Evolutionary conservation across 2,329 filamentous ascomycete species (phyloP).

Genomic region (Hypoxylon sp.): DNA sequence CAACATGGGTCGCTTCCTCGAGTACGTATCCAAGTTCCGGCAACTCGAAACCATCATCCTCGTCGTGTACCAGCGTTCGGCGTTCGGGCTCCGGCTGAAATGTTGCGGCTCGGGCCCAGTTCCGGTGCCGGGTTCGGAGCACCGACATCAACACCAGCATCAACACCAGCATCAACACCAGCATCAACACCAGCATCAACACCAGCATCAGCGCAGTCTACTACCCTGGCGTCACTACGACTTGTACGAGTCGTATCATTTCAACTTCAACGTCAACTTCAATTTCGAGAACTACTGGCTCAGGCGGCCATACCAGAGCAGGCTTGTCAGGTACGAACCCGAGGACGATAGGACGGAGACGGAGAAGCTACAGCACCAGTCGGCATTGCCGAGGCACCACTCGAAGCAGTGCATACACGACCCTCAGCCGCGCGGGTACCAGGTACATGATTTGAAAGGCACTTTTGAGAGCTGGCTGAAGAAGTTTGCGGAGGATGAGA

Average conservation of each 20-base stretch:
- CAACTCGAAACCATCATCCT: slow-evolving; percentile 59
- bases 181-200: slow-evolving; percentile 16
- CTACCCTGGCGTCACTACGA: slow-evolving; percentile 54
- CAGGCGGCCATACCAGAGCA: slow-evolving; percentile 57
- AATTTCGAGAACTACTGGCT: slow-evolving; percentile 60
- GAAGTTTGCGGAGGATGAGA: slow-evolving; percentile 41
- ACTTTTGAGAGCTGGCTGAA: slow-evolving; percentile 51
- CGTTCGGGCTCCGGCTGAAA: slow-evolving; percentile 55
- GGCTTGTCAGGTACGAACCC: slow-evolving; percentile 48
- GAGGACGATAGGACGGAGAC: slow-evolving; percentile 44
- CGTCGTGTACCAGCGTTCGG: slow-evolving; percentile 63
- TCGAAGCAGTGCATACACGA: slow-evolving; percentile 49
- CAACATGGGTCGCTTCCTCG: slow-evolving; percentile 60
- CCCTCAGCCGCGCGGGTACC: slow-evolving; percentile 48
- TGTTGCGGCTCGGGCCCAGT: slow-evolving; percentile 30
- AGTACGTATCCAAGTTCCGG: slow-evolving; percentile 57
- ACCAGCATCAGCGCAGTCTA: slow-evolving; percentile 3
- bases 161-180: slow-evolving; percentile 23
- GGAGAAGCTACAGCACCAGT: slow-evolving; percentile 20
- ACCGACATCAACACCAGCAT: slow-evolving; percentile 16
- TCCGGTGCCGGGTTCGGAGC: slow-evolving; percentile 6
- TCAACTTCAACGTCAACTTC: slow-evolving; percentile 62
- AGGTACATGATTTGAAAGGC: slow-evolving; percentile 50
- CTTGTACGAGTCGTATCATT: slow-evolving; percentile 61
- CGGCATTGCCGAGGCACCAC: slow-evolving; percentile 27